Conservation (phyloP, 2,329 filamentous ascomycete species). For the Aureobasidium sp. region DNA sequence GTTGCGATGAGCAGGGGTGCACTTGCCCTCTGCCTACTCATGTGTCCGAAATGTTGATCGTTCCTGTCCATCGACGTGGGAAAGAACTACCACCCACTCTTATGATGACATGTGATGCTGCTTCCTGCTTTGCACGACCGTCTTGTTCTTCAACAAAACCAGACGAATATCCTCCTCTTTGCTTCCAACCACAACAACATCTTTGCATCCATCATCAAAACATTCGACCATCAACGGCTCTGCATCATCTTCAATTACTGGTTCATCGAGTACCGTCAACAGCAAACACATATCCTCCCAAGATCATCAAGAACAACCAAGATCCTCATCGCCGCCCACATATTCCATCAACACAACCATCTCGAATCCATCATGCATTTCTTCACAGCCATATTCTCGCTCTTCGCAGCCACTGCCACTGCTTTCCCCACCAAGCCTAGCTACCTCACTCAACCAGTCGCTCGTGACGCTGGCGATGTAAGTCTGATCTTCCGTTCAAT, state of each 20-base stretch:
- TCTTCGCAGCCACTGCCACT: constrained; percentile 2
- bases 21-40: background rate
- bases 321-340: background rate
- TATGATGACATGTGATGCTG: background rate
- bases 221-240: background rate
- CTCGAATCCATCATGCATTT: background rate
- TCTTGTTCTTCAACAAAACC: background rate
- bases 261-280: background rate
- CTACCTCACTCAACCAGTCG: background rate
- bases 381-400: constrained; percentile 3
- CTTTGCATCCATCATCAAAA: background rate
- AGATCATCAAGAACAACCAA: background rate
- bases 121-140: constrained; percentile 3
- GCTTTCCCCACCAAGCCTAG: constrained; percentile 3
- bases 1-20: constrained; percentile 3
- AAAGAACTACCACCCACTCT: background rate
- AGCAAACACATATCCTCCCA: background rate
- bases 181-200: background rate
- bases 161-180: background rate
- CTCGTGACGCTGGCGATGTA: background rate
- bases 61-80: background rate
- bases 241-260: background rate
- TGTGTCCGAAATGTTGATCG: background rate
- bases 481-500: background rate
- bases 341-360: too few relatives aligned